Evolutionary conservation across 148 eudicot species (phyloP).

Genomic region (Nyssa sinensis): DNA sequence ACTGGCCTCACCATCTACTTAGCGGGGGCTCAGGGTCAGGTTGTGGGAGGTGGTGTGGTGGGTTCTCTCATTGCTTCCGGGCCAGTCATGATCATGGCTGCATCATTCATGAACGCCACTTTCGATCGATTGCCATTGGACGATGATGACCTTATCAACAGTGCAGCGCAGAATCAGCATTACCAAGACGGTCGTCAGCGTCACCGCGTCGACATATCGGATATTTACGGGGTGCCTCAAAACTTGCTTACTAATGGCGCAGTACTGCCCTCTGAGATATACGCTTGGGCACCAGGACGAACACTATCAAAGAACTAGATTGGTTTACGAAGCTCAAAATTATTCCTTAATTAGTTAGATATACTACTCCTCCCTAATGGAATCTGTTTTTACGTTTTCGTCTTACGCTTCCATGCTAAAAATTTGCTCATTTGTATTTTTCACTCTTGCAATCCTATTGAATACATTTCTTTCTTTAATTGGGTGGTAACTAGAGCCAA

Average conservation of each 20-base stretch:
- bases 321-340: background rate
- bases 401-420: background rate
- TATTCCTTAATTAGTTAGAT: too few species aligned
- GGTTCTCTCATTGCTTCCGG: conserved; percentile 72
- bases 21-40: conserved; percentile 78
- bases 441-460: background rate
- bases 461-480: too few species aligned
- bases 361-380: too few species aligned
- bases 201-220: conserved; percentile 36
- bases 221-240: conserved; percentile 48
- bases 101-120: conserved; percentile 68
- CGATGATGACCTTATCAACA: conserved; percentile 31
- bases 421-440: background rate
- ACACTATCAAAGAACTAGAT: conserved; percentile 8
- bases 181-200: conserved; percentile 42
- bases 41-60: conserved; percentile 67
- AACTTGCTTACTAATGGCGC: conserved; percentile 39
- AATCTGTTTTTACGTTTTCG: too few species aligned
- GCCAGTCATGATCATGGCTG: conserved; percentile 70
- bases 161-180: conserved; percentile 26
- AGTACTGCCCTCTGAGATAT: conserved; percentile 36
- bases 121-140: conserved; percentile 65
- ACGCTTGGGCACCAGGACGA: conserved; percentile 20
- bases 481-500: too few species aligned
- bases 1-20: conserved; percentile 59